Evolutionary conservation across 2,329 filamentous ascomycete species (phyloP).

Genomic region (Aphanocladium album): DNA sequence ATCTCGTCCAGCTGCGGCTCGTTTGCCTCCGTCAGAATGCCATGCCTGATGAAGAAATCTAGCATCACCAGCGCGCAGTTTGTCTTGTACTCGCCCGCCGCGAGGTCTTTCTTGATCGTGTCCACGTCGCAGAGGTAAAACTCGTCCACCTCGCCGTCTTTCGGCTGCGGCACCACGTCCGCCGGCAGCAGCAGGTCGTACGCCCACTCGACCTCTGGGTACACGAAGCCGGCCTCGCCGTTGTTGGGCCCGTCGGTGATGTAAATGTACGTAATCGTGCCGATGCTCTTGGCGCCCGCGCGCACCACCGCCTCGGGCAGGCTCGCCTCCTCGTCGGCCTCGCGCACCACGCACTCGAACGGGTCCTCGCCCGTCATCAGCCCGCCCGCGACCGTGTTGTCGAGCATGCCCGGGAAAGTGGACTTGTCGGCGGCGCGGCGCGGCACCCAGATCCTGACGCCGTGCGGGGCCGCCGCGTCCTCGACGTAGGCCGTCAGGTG

Average conservation of each 20-base stretch:
- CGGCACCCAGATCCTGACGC: conserved; percentile 80
- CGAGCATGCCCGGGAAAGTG: conserved; percentile 87
- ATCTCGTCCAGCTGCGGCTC: conserved; percentile 78
- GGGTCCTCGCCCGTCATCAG: conserved; percentile 76
- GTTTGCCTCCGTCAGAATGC: conserved; percentile 71
- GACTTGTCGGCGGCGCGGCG: conserved; percentile 70
- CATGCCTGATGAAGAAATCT: conserved; percentile 86
- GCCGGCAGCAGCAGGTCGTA: conserved; percentile 78
- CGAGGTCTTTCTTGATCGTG: conserved; percentile 67
- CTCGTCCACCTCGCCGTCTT: conserved; percentile 83
- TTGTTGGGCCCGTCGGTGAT: conserved; percentile 70
- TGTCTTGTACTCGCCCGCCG: conserved; percentile 77
- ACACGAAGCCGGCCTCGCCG: conserved; percentile 75
- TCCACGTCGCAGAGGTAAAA: conserved; percentile 75
- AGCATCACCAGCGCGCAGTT: conserved; percentile 82
- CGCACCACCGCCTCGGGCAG: conserved; percentile 67
- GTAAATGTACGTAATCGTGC: conserved; percentile 80
- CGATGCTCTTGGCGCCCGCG: conserved; percentile 50
- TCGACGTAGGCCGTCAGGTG: conserved; percentile 73
- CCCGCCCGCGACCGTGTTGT: conserved; percentile 83
- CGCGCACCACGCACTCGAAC: conserved; percentile 76
- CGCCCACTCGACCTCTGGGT: conserved; percentile 87
- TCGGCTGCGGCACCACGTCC: conserved; percentile 65
- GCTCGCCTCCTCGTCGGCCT: conserved; percentile 84
- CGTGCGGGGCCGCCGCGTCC: conserved; percentile 35